These are phyloP conservation scores for Paramecium pentaurelia DNA, from an alignment of 73 alveolate genomes.

Conservation along the genomic window DNA sequence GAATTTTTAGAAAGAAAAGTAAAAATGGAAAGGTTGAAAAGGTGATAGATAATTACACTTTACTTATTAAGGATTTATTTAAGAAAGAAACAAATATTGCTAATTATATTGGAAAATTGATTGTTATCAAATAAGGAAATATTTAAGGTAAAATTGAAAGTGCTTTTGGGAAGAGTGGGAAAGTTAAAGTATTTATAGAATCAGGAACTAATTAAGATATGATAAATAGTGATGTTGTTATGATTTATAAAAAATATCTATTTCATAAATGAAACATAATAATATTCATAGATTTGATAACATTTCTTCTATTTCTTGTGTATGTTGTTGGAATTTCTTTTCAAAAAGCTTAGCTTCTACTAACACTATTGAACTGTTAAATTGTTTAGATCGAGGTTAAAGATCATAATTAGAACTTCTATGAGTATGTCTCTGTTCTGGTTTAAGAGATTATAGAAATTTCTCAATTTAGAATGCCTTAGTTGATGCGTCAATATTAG, in stretches of 20 bases:
- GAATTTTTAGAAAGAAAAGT: constrained; percentile 80
- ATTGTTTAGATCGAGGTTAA: background rate
- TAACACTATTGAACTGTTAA: background rate
- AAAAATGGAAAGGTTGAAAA: constrained; percentile 90
- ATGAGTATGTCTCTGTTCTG: background rate
- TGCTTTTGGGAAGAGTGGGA: constrained; percentile 95
- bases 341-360: constrained; percentile 38
- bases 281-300: background rate
- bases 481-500: constrained; percentile 18
- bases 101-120: constrained; percentile 73
- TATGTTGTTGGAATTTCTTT: constrained; percentile 6
- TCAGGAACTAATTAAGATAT: constrained; percentile 44
- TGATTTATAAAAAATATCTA: constrained; percentile 5
- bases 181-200: constrained; percentile 80
- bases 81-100: constrained; percentile 85
- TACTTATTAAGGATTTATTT: constrained; percentile 78
- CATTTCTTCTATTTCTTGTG: constrained; percentile 31
- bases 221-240: background rate
- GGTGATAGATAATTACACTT: constrained; percentile 72
- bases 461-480: constrained; percentile 21
- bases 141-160: constrained; percentile 83
- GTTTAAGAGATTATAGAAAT: background rate
- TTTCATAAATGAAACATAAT: constrained; percentile 25
- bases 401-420: background rate
- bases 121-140: constrained; percentile 64